Evolutionary conservation across 2,329 filamentous ascomycete genomes (phyloP), one percentile per base, ranked within the genome.

Genomic region (Hymenoscyphus repandus): DNA sequence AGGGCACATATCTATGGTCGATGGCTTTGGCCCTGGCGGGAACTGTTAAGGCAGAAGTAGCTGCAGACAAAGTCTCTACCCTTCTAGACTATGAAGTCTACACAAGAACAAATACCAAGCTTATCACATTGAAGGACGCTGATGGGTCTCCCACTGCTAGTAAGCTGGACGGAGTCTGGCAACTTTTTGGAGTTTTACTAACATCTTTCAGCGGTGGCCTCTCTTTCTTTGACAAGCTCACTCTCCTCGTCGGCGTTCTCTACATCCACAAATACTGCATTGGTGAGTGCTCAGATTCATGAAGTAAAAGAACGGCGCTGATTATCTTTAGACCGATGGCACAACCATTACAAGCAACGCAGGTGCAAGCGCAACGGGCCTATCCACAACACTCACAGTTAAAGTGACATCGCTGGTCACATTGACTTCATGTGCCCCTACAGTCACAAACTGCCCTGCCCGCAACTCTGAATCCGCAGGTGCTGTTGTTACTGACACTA

Each of bases 1-100:
- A 49, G 46, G 46, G 27, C 22, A 30, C 31, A 10, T 42, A 49
- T n/a, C 17, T 49, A 27, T 41, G 38, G 30, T 49, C 46, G 22
- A 7, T 30, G 13, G 46, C 46, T 49, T 17, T 43, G 10, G 40
- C 40, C 20, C 34, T 49, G 15, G 37, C 32, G 9, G 38, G 27
- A 17, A 17, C 31, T 11, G 30, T 31, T 12, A 30, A 18, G 20
- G 27, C 27, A 27, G 37, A 18, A 20, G 31, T 13, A n/a, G n/a
- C n/a, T 2, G 10, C 20, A 32, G 36, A 13, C 5, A 32, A 11
- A 30, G 39, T 49, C 12, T 20, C 33, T n/a, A 49, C 46, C 15
- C 10, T 38, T 22, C 33, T 40, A 30, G 46, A 43, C 6, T 42
- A 42, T 22, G 38, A 49, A 17, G 17, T 49, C 5, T 13, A 34